Percentiles rank a stretch among this genome's conserved stretches.
Conservation (phyloP, 2,329 filamentous ascomycete genomes). For the Calonectria hawksworthii region DNA sequence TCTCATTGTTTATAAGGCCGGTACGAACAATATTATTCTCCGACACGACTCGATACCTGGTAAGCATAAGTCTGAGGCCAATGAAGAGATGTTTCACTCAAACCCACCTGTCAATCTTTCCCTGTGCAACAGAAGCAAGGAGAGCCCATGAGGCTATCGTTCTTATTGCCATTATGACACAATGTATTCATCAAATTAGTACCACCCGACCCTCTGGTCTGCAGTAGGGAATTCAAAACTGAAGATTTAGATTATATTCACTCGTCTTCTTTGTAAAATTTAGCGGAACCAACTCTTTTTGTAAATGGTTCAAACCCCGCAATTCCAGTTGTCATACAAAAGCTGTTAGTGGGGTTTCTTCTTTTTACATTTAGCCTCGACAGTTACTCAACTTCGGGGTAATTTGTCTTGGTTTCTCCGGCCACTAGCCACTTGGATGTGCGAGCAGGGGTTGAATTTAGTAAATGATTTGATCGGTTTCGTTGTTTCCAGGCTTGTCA, state of each 20-base stretch:
- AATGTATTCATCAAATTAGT: not conserved
- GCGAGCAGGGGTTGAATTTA: not conserved
- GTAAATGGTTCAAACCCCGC: not conserved
- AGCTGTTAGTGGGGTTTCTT: not conserved
- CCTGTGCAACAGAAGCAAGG: not conserved
- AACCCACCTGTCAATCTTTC: conserved; percentile 12
- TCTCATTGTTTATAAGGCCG: conserved; percentile 47
- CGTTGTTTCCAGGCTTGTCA: not conserved
- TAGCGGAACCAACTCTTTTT: not conserved
- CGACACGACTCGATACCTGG: conserved; percentile 39
- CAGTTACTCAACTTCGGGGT: not conserved
- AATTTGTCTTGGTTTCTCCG: not conserved
- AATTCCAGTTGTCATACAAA: not conserved
- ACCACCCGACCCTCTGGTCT: not conserved
- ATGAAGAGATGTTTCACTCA: not conserved
- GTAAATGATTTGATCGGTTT: not conserved
- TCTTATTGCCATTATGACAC: not conserved
- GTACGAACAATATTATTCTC: conserved; percentile 43
- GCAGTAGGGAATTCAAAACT: not conserved
- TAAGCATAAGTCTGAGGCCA: not conserved
- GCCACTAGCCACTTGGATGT: not conserved
- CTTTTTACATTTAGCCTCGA: not conserved
- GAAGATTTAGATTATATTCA: not conserved
- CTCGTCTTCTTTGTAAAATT: not conserved
- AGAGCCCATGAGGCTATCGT: not conserved